These are phyloP conservation scores for Podaxis rugospora DNA, from an alignment of 768 basidiomycete genomes.

Conservation along the genomic window DNA sequence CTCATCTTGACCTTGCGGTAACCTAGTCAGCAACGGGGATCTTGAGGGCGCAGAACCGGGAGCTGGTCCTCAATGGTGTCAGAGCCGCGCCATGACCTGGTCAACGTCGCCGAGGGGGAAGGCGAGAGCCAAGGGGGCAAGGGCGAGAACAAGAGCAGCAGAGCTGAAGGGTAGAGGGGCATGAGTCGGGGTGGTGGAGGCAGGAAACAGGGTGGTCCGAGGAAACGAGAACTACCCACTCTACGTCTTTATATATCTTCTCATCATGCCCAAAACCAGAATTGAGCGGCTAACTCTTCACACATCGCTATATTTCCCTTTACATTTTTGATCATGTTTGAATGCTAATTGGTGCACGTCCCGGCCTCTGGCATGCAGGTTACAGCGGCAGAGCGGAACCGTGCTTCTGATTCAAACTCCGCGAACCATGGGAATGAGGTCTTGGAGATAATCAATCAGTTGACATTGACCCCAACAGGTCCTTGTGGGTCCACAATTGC, in stretches of 20 bases:
- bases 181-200: background rate
- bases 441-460: background rate
- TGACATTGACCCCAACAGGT: background rate
- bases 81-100: no score
- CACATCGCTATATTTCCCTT: background rate
- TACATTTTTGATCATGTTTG: background rate
- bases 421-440: background rate
- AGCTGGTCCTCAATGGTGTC: no score
- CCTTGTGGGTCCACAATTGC: background rate
- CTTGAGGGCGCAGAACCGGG: no score
- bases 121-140: no score
- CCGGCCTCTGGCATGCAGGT: background rate
- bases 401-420: background rate
- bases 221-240: background rate
- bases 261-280: background rate
- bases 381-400: background rate
- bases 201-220: no score
- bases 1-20: no score
- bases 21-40: no score
- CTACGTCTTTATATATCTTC: background rate
- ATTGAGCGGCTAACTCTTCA: background rate
- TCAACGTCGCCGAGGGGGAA: no score
- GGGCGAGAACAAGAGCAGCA: no score
- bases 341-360: background rate
- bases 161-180: background rate